Evolutionary conservation across 1,284 basidiomycete species (phyloP).

Genomic region (Hypsizygus ulmarius): DNA sequence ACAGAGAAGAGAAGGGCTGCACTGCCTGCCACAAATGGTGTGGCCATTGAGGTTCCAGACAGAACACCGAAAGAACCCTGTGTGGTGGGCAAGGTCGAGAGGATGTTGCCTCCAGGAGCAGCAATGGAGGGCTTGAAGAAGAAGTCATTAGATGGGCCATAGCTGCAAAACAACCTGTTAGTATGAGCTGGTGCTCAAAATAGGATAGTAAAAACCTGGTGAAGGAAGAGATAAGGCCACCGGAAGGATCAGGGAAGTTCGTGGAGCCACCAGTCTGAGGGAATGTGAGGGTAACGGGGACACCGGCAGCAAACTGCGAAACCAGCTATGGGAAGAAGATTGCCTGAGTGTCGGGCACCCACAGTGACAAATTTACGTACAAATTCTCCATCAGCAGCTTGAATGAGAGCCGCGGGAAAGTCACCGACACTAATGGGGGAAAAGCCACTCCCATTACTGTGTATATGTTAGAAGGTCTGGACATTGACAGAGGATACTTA

Average conservation of each 20-base stretch:
- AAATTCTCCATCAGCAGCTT: constrained; percentile 31
- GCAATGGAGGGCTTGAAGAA: constrained; percentile 55
- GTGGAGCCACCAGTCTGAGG: constrained; percentile 39
- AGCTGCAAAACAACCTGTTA: constrained; percentile 28
- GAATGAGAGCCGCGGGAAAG: constrained; percentile 43
- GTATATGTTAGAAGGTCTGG: constrained; percentile 7
- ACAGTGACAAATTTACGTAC: constrained; percentile 22
- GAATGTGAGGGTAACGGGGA: constrained; percentile 45
- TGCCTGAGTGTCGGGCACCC: background rate
- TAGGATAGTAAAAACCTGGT: constrained; percentile 30
- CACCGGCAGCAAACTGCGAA: constrained; percentile 37
- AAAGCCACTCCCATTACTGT: constrained; percentile 48
- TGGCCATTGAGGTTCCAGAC: constrained; percentile 46
- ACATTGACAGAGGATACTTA: background rate
- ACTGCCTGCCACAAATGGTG: constrained; percentile 60
- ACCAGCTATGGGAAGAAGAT: constrained; percentile 29
- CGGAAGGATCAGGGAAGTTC: constrained; percentile 40
- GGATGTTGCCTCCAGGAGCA: constrained; percentile 62
- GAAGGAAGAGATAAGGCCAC: constrained; percentile 58
- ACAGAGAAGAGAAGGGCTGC: constrained; percentile 61
- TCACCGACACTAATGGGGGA: constrained; percentile 37
- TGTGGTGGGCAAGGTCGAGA: constrained; percentile 52
- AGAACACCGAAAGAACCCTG: constrained; percentile 45
- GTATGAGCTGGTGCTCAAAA: background rate
- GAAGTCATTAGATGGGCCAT: constrained; percentile 61